Conservation (phyloP, 345 rosid genomes). For the Adansonia digitata region DNA sequence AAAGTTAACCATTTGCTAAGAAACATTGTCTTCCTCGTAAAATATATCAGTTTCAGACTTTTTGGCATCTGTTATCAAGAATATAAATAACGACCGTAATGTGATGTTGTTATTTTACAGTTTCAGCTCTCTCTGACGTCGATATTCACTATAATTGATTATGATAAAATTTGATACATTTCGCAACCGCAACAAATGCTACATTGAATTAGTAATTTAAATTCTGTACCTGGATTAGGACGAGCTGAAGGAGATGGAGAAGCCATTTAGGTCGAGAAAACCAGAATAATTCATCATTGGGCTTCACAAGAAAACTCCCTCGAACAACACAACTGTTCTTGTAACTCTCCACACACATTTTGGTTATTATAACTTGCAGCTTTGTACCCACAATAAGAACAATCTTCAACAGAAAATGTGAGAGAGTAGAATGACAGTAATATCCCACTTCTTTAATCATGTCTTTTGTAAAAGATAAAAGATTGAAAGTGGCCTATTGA, state of each 20-base stretch:
- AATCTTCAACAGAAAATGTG: constrained; percentile 7
- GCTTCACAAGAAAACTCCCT: constrained; percentile 19
- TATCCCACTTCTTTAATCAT: no score
- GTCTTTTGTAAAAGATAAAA: neutral
- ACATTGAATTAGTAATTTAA: no score
- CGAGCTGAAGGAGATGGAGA: constrained; percentile 23
- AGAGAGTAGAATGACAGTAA: no score
- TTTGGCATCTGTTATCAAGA: no score
- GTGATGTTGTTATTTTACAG: no score
- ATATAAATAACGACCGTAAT: no score
- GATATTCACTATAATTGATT: no score
- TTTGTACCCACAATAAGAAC: constrained; percentile 17
- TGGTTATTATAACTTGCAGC: constrained; percentile 23
- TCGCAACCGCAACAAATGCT: no score
- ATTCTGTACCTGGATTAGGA: constrained; percentile 23
- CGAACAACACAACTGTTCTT: constrained; percentile 9
- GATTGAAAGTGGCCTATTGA: neutral
- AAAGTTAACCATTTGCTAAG: neutral
- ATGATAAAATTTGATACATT: no score
- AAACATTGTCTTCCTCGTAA: neutral
- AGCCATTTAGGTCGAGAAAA: constrained; percentile 26
- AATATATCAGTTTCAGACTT: no score
- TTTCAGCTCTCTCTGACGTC: no score
- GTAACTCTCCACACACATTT: constrained; percentile 21
- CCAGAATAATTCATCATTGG: constrained; percentile 22